A percentile compares a stretch with the other conserved stretches of the same genome.
These are phyloP conservation scores for Lasiodiplodia sp. DNA, from an alignment of 2,329 filamentous ascomycete species.

Conservation along the genomic window DNA sequence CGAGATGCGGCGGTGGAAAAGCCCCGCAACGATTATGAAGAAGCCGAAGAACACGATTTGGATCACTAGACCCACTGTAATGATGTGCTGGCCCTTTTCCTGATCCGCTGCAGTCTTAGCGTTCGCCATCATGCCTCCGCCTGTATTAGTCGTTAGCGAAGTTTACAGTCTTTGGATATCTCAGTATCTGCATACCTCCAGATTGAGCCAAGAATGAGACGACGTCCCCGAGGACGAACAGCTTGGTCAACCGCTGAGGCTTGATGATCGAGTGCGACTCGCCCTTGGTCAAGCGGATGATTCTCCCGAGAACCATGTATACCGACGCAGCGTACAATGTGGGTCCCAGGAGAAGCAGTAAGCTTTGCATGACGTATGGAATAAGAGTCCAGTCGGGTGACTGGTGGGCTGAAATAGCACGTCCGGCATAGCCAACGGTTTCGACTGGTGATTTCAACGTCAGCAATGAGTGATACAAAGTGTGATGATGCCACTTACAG, in stretches of 20 bases:
- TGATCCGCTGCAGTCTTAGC: neutral
- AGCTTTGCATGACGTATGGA: conserved; percentile 53
- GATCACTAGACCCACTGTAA: conserved; percentile 40
- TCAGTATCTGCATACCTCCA: neutral
- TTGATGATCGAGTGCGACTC: conserved; percentile 46
- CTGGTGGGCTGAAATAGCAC: conserved; percentile 44
- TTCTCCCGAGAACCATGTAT: conserved; percentile 53
- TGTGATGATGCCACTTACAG: conserved; percentile 44
- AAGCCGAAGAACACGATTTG: conserved; percentile 43
- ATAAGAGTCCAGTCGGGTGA: conserved; percentile 38
- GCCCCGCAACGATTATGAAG: conserved; percentile 40
- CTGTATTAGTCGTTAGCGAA: neutral
- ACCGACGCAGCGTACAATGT: conserved; percentile 55
- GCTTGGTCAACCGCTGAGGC: conserved; percentile 47
- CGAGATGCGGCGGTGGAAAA: conserved; percentile 38
- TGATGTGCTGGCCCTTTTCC: conserved; percentile 39
- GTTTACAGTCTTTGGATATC: too few species aligned
- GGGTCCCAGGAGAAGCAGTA: conserved; percentile 55
- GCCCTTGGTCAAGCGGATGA: conserved; percentile 45
- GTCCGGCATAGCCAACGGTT: conserved; percentile 58
- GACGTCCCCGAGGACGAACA: conserved; percentile 52
- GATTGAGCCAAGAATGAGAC: conserved; percentile 51
- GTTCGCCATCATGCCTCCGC: neutral
- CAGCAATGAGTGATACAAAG: neutral
- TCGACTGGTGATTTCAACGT: conserved; percentile 51